Base-by-base conservation (phyloP, 2,329 filamentous ascomycete species). In the Calonectria leucothoes region DNA sequence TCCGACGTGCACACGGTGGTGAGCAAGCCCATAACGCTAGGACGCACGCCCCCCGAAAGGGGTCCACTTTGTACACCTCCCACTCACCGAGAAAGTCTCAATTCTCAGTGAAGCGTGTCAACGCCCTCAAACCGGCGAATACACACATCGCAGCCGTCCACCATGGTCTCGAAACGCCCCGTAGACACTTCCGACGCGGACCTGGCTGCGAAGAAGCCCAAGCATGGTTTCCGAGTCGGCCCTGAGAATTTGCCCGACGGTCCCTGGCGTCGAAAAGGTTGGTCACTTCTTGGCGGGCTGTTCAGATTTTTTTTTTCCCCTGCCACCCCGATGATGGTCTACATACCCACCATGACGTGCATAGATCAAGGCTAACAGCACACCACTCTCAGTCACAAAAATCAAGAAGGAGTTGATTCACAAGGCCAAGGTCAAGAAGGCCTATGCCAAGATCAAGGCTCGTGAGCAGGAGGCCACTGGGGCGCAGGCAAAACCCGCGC, bases 231-330 rank as follows among this genome's bases (percentile, higher is more conserved):
- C 86, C 91, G 91, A 49, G 94, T 98, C 70, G 96, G 96, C 0
- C 96, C 96, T 35, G 94, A 94, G 45, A 98, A 98, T 83, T 88
- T 98, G 31, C 96, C 96, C 49, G 96, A 98, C 83, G 96, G 96
- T 69, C 93, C 93, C 27, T 95, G 97, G 90, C 91, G 92, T 81
- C 93, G 96, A 80, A 98, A 98, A 85, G 87, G 89, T 90, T 79
- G 71, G 82, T 78, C 55, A 65, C 52, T 69, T 37, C 52, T 69
- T 37, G 51, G 35, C 66, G 69, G 33, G 64, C 52, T 29, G n/a
- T 51, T 39, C 15, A 57, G 69, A 77, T 73, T 67, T 76, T 77
- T 80, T 78, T 66, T 66, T 72, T 66, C 63, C 17, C 20, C 23
- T 6, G 33, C 42, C n/a, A 3, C 39, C 6, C 8, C 7, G 8